These are phyloP conservation scores for Nakazawaea populi DNA, from an alignment of 805 yeast species.

Conservation along the genomic window DNA sequence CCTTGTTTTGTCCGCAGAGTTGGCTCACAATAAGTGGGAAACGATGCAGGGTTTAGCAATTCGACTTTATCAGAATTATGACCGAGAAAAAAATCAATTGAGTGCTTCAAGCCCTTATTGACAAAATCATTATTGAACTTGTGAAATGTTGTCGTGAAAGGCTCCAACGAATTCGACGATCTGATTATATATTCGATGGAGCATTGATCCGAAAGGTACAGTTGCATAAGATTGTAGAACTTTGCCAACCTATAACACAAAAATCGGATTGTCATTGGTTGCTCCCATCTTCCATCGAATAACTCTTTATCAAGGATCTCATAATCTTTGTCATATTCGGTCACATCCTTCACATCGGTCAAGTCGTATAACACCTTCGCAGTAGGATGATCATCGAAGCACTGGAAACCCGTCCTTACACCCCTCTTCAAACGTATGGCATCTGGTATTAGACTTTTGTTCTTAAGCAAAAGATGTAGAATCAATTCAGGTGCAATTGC, in stretches of 20 bases:
- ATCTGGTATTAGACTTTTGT: conserved; percentile 24
- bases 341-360: conserved; percentile 7
- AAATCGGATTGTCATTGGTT: conserved; percentile 49
- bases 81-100: conserved; percentile 1
- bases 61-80: not conserved
- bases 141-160: conserved; percentile 36
- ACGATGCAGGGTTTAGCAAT: conserved; percentile 2
- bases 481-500: conserved; percentile 39
- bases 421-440: conserved; percentile 22
- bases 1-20: not conserved
- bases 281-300: conserved; percentile 36
- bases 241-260: conserved; percentile 53
- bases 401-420: not conserved
- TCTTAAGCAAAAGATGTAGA: conserved; percentile 30
- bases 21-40: conserved; percentile 8
- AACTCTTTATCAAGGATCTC: conserved; percentile 19
- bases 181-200: conserved; percentile 40
- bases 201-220: conserved; percentile 29
- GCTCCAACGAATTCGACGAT: conserved; percentile 19
- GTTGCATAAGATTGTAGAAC: conserved; percentile 28
- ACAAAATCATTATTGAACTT: conserved; percentile 29
- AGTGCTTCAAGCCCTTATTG: conserved; percentile 19
- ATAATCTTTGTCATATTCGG: not conserved
- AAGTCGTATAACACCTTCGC: conserved; percentile 12
- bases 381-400: conserved; percentile 15